Evolutionary conservation across 768 basidiomycete species (phyloP), one percentile per base, ranked within the genome.

Genomic region (Lentinula sp.): DNA sequence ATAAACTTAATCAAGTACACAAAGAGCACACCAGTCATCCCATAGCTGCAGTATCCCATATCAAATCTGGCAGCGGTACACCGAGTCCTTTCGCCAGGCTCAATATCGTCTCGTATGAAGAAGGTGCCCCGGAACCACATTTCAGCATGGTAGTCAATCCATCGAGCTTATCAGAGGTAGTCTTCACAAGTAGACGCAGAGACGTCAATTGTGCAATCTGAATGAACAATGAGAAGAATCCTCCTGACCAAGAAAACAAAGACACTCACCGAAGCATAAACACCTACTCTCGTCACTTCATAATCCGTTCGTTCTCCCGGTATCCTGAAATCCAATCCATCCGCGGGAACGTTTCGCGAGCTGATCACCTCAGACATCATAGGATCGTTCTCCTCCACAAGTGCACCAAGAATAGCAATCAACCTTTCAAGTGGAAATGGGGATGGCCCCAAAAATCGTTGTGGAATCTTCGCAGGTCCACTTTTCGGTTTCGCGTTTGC

Each of bases 391-490:
- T 91, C 92, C 66, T 91, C 87, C 12, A 93, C 66, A 1, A 97
- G 72, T 0, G 85, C 81, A 1, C 90, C 92, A 1, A 95, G 78
- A 57, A 95, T 88, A 0, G 91, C 93, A 3, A 91, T 68, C 58
- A 96, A 74, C 35, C 94, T 76, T 66, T 95, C 94, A 1, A 95
- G 71, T 0, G 89, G 84, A 68, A 95, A 95, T 1, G 87, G 72
- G 37, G 81, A 77, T 2, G 94, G 93, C 1, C 94, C 93, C 2
- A 90, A 73, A 4, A 94, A 79, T n/a, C 87, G 77, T 66, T 93
- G 91, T 1, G 93, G 83, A 15, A 87, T 76, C 76, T 82, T 87
- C 50, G 79, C 72, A 16, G 78, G 72, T 0, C 77, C 77, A 51
- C 76, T 73, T 62, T 79, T 81, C 0, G 71, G 64, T 16, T 75